Base-by-base conservation (phyloP, 345 rosid species). In the Combretum micranthum region DNA sequence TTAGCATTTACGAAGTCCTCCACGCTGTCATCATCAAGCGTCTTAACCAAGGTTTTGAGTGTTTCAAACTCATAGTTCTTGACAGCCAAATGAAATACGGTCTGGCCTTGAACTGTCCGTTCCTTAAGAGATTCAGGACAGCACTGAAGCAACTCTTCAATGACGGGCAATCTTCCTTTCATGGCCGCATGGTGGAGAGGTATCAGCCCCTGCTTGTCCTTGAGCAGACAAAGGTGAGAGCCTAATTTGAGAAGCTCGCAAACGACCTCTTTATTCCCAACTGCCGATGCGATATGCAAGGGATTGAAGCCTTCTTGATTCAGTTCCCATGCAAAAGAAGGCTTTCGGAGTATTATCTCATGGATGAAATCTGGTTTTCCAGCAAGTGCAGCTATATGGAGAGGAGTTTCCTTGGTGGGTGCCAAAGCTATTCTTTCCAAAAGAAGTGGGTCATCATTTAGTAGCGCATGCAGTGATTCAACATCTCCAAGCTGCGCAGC, bases 131-230 rank as follows among this genome's bases (percentile, higher is more conserved):
- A 25, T 25, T 25, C 6, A 3, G 32, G 32, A 25, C 32, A 25
- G 32, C 32, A 25, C 32, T 15, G 42, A 44, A 32, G 42, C 44
- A 53, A 53, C 57, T 53, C 44, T 44, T 32, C 57, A 14, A 53
- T 53, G 32, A 53, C 44, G 20, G n/a, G 22, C 43, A 32, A 2
- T 21, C 57, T 53, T 20, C 57, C 57, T 44, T 53, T 53, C 20
- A 32, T 53, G 57, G 57, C 57, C 0, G 44, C 57, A 53, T 53
- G 25, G 44, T 53, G 57, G 42, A 53, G 57, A 3, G 44, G 57
- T 11, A 20, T 53, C 44, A 42, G 21, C 20, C 44, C 44, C 0
- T 21, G 43, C 20, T 53, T 53, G 57, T 53, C 57, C 44, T 53
- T 32, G 44, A 53, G 32, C 57, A 32, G 1, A 20, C 57, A 53